Base-by-base conservation (phyloP, 139 green algal species). In the Chlamydomonas sp. region DNA sequence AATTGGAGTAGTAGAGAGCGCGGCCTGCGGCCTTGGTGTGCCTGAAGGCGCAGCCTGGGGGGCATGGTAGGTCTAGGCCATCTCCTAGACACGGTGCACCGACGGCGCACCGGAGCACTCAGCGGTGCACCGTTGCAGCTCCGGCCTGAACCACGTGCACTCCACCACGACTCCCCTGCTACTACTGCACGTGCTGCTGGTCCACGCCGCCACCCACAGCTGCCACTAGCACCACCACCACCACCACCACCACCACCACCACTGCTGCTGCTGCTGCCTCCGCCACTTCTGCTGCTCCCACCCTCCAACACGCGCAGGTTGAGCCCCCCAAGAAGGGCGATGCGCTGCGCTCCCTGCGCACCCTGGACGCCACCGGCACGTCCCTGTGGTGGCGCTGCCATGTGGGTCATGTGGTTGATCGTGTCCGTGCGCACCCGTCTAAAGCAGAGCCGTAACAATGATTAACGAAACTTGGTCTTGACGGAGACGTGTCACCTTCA, bases 361-460 rank as follows among this genome's bases (percentile, higher is more conserved):
- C 92, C n/a, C 80, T 91, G 15, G 14, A 86, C 72, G 1, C 20
- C 59, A 88, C 76, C 20, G 93, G 93, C 57, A 97, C 93, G 8
- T 94, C 90, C 16, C 77, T 97, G 4, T 97, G 95, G 95, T 97
- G 95, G 95, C 90, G 94, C 31, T 85, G 85, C 59, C 94, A 97
- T 74, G 93, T 95, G 79, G 80, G 93, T 72, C 14, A 12, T 10
- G 66, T 4, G 12, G 81, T 57, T 20, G 8, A 78, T 20, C n/a
- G 20, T 16, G 73, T 5, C 4, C 8, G 73, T 8, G 73, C 20
- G 31, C 31, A 49, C 31, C 31, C 31, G 31, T 49, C 31, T 49
- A 49, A 49, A 49, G 31, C 31, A 49, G 31, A 49, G 31, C 31
- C 31, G 31, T 49, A 49, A 49, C 31, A 49, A 0, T 49, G 31